Percentiles rank a stretch among this genome's conserved stretches.
Conservation (phyloP, 192 early-diverging fungal genomes). For the Phycomyces blakesleeanus region DNA sequence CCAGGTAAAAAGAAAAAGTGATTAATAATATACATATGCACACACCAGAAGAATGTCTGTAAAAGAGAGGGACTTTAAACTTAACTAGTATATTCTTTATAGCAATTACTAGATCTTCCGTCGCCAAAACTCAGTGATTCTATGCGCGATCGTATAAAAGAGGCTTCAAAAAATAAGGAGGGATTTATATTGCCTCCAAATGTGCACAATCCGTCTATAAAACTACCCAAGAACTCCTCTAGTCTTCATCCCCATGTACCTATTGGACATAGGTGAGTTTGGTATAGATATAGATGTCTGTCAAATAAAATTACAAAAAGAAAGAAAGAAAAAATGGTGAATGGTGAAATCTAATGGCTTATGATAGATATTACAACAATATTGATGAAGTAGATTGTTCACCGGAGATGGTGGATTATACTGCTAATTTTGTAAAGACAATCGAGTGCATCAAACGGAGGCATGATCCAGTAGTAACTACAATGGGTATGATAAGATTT, state of each 20-base stretch:
- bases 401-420: conserved; percentile 75
- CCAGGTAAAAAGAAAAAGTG: too few relatives aligned
- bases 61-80: background rate
- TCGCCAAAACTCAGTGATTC: too few relatives aligned
- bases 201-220: conserved; percentile 31
- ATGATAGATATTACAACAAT: conserved; percentile 52
- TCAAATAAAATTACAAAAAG: too few relatives aligned
- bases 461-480: conserved; percentile 90
- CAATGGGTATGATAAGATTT: conserved; percentile 56
- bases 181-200: conserved; percentile 3
- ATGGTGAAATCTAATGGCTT: background rate
- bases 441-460: conserved; percentile 90
- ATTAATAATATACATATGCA: background rate
- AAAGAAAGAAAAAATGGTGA: too few relatives aligned
- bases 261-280: conserved; percentile 48
- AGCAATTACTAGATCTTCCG: too few relatives aligned
- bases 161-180: background rate
- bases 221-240: conserved; percentile 43
- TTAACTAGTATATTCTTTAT: too few relatives aligned
- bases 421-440: conserved; percentile 77
- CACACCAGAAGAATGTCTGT: background rate
- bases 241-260: conserved; percentile 30
- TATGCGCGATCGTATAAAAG: too few relatives aligned
- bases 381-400: conserved; percentile 56
- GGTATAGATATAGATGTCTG: too few relatives aligned